These are phyloP conservation scores for Paramecium caudatum DNA, from an alignment of 73 alveolate genomes.

Conservation along the genomic window DNA sequence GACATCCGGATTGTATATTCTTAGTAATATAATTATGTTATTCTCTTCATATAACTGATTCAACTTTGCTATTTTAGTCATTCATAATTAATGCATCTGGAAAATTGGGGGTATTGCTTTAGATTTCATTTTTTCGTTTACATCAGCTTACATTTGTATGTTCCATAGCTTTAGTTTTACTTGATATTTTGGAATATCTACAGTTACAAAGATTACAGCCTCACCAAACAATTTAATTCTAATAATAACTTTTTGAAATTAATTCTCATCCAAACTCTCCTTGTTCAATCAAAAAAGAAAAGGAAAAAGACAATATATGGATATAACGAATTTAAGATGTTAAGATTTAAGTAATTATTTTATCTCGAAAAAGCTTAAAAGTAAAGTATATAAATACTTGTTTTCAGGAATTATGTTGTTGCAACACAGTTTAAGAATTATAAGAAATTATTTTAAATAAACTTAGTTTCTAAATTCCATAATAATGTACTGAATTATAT, in stretches of 20 bases:
- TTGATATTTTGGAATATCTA: not conserved
- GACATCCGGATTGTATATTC: too few species aligned
- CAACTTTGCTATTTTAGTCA: too few species aligned
- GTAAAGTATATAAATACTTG: not conserved
- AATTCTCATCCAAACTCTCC: not conserved
- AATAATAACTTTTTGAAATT: not conserved
- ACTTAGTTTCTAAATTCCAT: not conserved
- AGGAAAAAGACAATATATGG: slow-evolving; percentile 11
- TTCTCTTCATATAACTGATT: too few species aligned
- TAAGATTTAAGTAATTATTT: not conserved
- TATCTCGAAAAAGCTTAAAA: not conserved
- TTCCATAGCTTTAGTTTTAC: not conserved
- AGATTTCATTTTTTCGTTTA: too few species aligned
- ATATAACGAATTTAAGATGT: not conserved
- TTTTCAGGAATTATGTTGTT: not conserved
- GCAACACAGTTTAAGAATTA: not conserved
- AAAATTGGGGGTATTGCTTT: too few species aligned
- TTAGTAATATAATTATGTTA: too few species aligned
- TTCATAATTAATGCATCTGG: too few species aligned
- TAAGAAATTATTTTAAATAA: not conserved
- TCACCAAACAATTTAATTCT: not conserved
- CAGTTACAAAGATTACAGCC: not conserved
- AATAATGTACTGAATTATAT: not conserved
- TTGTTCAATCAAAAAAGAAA: too few species aligned
- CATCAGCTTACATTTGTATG: too few species aligned